A percentile compares a stretch with the other conserved stretches of the same genome.
These are phyloP conservation scores for Quercus gilva DNA, from an alignment of 306 rosid species.

Conservation along the genomic window DNA sequence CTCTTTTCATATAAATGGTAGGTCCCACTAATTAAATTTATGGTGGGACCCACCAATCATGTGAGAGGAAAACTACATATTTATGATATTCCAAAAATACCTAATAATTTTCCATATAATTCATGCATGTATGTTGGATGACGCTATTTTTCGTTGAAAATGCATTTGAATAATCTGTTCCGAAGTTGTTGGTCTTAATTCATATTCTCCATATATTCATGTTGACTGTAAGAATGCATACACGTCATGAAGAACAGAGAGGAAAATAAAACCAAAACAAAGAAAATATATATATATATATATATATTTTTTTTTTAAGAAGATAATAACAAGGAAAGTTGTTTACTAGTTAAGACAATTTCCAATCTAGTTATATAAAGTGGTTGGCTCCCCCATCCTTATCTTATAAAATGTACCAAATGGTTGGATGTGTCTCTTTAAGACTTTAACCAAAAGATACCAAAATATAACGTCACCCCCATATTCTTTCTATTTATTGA, in stretches of 20 bases:
- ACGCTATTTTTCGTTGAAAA: not conserved
- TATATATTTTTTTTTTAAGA: no score
- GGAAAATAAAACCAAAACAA: constrained; percentile 2
- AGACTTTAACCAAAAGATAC: not conserved
- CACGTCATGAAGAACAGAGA: not conserved
- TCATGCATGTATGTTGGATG: not conserved
- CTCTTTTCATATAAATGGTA: no score
- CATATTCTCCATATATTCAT: not conserved
- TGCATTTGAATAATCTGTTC: not conserved
- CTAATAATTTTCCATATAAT: not conserved
- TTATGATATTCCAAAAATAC: no score
- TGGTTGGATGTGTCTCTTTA: not conserved
- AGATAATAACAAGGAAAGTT: no score
- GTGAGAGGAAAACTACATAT: no score
- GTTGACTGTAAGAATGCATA: not conserved
- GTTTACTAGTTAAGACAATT: not conserved
- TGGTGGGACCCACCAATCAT: no score
- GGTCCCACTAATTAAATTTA: no score
- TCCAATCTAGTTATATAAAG: not conserved
- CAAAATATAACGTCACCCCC: not conserved
- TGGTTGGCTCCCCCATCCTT: not conserved
- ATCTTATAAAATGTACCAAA: not conserved
- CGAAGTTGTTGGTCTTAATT: not conserved
- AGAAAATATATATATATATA: not conserved
- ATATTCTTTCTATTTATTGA: no score